Evolutionary conservation across 352 stramenopile genomes (phyloP).

Genomic region (Globisporangium middletonii): DNA sequence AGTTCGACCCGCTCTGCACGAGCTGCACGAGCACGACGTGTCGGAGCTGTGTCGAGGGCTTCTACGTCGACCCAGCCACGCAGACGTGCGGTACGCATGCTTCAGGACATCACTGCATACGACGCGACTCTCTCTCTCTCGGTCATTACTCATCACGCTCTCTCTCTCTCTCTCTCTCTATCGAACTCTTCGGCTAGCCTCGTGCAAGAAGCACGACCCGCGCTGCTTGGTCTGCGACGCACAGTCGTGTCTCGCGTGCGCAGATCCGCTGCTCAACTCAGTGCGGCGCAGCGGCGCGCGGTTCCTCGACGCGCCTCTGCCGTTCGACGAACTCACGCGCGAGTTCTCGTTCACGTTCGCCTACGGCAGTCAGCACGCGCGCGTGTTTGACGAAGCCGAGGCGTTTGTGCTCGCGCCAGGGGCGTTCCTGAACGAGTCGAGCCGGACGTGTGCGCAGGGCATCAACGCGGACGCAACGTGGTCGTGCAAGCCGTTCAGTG

Average conservation of each 20-base stretch:
- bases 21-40: constrained; percentile 81
- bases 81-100: constrained; percentile 52
- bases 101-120: neutral
- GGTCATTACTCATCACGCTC: neutral
- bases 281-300: constrained; percentile 86
- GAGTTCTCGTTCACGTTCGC: constrained; percentile 89
- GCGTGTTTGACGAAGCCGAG: constrained; percentile 92
- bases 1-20: constrained; percentile 82
- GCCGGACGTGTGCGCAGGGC: constrained; percentile 58
- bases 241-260: constrained; percentile 77
- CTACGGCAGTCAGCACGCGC: constrained; percentile 86
- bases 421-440: constrained; percentile 46
- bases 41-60: constrained; percentile 82
- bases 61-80: constrained; percentile 64
- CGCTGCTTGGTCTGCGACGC: constrained; percentile 87
- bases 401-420: constrained; percentile 42
- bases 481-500: constrained; percentile 35
- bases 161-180: no score
- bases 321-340: constrained; percentile 82
- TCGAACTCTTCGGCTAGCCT: constrained; percentile 23
- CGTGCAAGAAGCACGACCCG: constrained; percentile 86
- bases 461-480: constrained; percentile 47
- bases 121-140: neutral
- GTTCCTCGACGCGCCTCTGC: constrained; percentile 55
- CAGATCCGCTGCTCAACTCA: constrained; percentile 88